Base-by-base conservation (phyloP, 352 stramenopile species). In the Phytophthora fragariaefolia region DNA sequence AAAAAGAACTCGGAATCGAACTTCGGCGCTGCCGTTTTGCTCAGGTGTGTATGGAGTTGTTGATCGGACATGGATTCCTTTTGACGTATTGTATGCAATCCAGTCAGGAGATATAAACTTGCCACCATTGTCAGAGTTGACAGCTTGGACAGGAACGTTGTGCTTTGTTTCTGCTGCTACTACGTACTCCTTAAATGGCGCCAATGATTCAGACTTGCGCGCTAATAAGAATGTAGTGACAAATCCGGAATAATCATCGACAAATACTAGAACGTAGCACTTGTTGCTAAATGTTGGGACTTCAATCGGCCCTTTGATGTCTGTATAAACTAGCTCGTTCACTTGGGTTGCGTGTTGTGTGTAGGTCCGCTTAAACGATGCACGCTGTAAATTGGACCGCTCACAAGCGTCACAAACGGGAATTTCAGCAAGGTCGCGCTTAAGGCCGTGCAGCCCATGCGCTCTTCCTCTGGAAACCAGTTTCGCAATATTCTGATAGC, bases 181-280 rank as follows among this genome's bases (percentile, higher is more conserved):
- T 13, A 47, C 47, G 20, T 54, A 34, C n/a, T 32, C 26, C 10
- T 52, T 18, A 5, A 52, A 45, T n/a, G n/a, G n/a, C n/a, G n/a
- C n/a, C n/a, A 40, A 59, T 20, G 23, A 45, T 13, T 62, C 42
- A 1, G 17, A 34, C 10, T 20, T 24, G 15, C 18, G 26, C 1
- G 10, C n/a, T 2, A 62, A 27, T 13, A 62, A 42, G 17, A 53
- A 62, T 1, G 45, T 28, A 18, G 52, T 26, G 23, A 40, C 46
- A 9, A 34, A 62, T 15, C 54, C n/a, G 15, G 42, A 62, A 42
- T 24, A 52, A 6, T 22, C 45, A 4, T 63, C 56, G 2, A 38
- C 56, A 54, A 63, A 50, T 12, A 63, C 18, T 4, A 63, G 15
- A 32, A 55, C 30, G 18, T 55, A 55, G 4, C 56, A 45, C 45